A percentile compares a stretch with the other conserved stretches of the same genome.
phyloP scores from a whole-genome alignment of 2,329 filamentous ascomycete genomes.

The Stromatinia cepivora region DNA sequence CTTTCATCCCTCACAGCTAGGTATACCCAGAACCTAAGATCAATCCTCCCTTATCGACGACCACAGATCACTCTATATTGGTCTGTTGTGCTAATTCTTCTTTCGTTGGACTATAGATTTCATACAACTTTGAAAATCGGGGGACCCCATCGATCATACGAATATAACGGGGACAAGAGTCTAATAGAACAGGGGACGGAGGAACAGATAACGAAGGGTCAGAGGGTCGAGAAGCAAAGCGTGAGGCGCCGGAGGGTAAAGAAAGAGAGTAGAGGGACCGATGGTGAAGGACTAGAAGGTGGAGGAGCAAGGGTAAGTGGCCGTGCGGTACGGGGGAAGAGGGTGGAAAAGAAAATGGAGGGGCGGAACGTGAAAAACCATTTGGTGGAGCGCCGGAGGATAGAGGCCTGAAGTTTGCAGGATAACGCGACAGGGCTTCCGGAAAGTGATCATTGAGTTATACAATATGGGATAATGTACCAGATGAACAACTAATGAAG shows the following conservation, averaged over 20 bases:
- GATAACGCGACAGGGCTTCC: too few species aligned
- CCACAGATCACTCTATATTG: background rate
- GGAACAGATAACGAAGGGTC: background rate
- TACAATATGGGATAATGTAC: too few species aligned
- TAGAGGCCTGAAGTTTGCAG: too few species aligned
- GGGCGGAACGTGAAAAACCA: too few species aligned
- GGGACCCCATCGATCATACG: background rate
- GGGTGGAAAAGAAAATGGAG: too few species aligned
- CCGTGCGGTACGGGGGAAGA: too few species aligned
- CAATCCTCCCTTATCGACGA: background rate
- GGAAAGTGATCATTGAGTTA: too few species aligned
- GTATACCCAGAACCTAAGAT: background rate
- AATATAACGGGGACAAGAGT: background rate
- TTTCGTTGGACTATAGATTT: background rate
- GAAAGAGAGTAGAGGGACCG: too few species aligned
- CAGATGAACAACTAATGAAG: too few species aligned
- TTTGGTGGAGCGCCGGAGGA: too few species aligned
- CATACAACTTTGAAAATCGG: accelerated
- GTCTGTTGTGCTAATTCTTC: background rate
- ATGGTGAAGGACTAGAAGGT: background rate
- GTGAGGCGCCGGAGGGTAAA: too few species aligned
- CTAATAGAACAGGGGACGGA: too few species aligned
- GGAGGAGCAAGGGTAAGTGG: background rate
- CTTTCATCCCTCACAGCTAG: background rate
- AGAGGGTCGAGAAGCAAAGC: background rate